Base-by-base conservation (phyloP, 345 rosid species). In the Pugionium cornutum region DNA sequence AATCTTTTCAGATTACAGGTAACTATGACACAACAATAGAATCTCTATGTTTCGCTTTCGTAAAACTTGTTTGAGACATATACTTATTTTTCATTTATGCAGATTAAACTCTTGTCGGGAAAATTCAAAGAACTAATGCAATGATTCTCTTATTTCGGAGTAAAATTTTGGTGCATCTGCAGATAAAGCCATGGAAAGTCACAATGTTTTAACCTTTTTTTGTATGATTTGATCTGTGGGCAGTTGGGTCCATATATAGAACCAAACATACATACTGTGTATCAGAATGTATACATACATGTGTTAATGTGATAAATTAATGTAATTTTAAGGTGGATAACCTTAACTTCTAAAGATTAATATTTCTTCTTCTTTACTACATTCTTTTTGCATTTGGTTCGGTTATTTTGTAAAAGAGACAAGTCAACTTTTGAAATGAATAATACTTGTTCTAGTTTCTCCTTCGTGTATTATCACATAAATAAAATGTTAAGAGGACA, bases 151-250 rank as follows among this genome's bases (percentile, higher is more conserved):
- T 54, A 51, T 69, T 59, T 32, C 9, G 30, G 67, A 60, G 61
- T 67, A 36, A 36, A n/a, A 5, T 64, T 71, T 71, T 41, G 45
- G 30, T 64, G 51, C 39, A 72, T 64, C 37, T 11, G 33, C 34
- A 48, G 8, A 32, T 58, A 9, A 56, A 56, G 9, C 11, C 32
- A 1, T 32, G 33, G 58, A 31, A 11, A 29, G 40, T 57, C 10
- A 56, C 9, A 58, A 68, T 7, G 41, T 1, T 58, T 26, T 10
- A 42, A 37, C 32, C 53, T 31, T 67, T 65, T 66, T 68, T 72
- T 72, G 76, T 70, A 72, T 65, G 76, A 30, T 72, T 64, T 28
- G 76, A 37, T 31, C 18, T 58, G 66, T 73, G 71, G 76, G 43
- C 62, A 25, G 36, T 72, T 72, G 56, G 48, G 49, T 59, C 47